Evolutionary conservation across 805 yeast species (phyloP).

Genomic region (Schizosaccharomyces cryophilus): DNA sequence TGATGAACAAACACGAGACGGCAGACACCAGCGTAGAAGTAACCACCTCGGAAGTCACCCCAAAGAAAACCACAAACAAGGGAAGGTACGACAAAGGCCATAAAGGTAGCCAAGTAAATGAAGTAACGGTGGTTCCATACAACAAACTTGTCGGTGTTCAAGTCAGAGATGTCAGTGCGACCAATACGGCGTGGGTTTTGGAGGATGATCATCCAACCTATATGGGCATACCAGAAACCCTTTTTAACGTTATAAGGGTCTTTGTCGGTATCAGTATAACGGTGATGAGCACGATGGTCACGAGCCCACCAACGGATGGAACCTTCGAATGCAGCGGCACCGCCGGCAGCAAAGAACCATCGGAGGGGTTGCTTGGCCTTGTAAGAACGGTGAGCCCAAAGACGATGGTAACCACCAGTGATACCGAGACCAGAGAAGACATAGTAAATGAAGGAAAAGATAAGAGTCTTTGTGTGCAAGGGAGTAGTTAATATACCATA

Average conservation of each 20-base stretch:
- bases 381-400: conserved; percentile 42
- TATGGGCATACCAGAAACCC: conserved; percentile 60
- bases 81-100: conserved; percentile 40
- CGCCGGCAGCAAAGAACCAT: conserved; percentile 29
- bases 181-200: conserved; percentile 42
- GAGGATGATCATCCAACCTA: conserved; percentile 63
- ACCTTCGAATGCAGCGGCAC: conserved; percentile 55
- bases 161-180: conserved; percentile 41
- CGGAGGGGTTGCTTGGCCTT: conserved; percentile 23
- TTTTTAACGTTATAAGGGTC: conserved; percentile 72
- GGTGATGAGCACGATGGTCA: conserved; percentile 73
- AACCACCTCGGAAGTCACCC: conserved; percentile 58
- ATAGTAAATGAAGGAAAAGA: conserved; percentile 32
- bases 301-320: conserved; percentile 57
- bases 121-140: conserved; percentile 55
- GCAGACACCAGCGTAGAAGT: conserved; percentile 52
- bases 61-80: conserved; percentile 38
- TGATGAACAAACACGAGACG: conserved; percentile 58
- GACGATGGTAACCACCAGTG: conserved; percentile 64
- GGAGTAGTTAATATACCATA: conserved; percentile 20
- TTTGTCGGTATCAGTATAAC: conserved; percentile 62
- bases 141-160: conserved; percentile 31
- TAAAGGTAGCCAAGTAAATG: conserved; percentile 24
- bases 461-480: conserved; percentile 26
- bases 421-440: conserved; percentile 40